phyloP scores from a whole-genome alignment of 139 green algal genomes.

The Tetradesmus obliquus region DNA sequence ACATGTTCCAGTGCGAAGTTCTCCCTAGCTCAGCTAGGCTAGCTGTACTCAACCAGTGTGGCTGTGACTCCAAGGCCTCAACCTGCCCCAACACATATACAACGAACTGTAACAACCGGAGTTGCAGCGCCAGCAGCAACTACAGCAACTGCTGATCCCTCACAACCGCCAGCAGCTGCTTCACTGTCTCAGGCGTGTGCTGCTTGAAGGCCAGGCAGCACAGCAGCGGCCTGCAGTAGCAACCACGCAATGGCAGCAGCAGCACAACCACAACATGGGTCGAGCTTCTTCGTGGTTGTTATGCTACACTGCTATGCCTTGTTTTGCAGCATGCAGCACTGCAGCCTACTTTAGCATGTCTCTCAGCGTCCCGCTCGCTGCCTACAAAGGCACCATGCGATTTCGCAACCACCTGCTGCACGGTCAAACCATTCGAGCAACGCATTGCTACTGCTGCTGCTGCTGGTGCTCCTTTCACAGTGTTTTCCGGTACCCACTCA shows the following conservation, averaged over 20 bases:
- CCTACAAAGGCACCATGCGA: too few relatives aligned
- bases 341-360: too few relatives aligned
- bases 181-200: conserved; percentile 36
- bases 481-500: background rate
- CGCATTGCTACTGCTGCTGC: background rate
- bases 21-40: background rate
- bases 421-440: too few relatives aligned
- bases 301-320: background rate
- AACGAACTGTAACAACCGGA: too few relatives aligned
- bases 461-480: too few relatives aligned
- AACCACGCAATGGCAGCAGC: background rate
- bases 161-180: conserved; percentile 52
- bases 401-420: too few relatives aligned
- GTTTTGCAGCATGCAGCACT: background rate
- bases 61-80: too few relatives aligned
- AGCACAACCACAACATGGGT: background rate
- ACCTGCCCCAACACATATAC: background rate
- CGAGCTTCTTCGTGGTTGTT: background rate
- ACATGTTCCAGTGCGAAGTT: background rate
- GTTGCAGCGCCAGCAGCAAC: background rate
- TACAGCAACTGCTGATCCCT: conserved; percentile 45
- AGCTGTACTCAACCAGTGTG: background rate
- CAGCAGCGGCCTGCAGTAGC: conserved; percentile 53
- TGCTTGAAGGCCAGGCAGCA: conserved; percentile 59
- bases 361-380: too few relatives aligned